Evolutionary conservation across 2,329 filamentous ascomycete genomes (phyloP).

Genomic region (Podosphaera xanthii): DNA sequence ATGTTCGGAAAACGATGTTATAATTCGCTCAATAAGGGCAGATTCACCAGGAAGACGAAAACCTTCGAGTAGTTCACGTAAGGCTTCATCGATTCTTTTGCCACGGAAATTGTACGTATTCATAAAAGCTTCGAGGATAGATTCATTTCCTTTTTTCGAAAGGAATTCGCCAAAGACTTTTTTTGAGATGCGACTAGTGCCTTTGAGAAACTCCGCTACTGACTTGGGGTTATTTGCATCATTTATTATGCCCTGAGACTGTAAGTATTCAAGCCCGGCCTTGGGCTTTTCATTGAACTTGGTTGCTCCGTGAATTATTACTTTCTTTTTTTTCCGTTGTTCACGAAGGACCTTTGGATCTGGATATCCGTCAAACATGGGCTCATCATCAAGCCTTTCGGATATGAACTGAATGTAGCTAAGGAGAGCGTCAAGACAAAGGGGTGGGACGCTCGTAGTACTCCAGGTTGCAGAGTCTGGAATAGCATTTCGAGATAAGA

Average conservation of each 20-base stretch:
- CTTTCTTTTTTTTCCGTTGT: slow-evolving; percentile 58
- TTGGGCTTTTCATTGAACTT: slow-evolving; percentile 96
- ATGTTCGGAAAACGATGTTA: slow-evolving; percentile 67
- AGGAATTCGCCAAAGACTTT: slow-evolving; percentile 78
- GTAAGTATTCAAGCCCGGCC: slow-evolving; percentile 64
- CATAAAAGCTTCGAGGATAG: slow-evolving; percentile 66
- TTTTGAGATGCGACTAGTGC: slow-evolving; percentile 74
- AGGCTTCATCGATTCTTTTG: slow-evolving; percentile 73
- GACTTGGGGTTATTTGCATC: slow-evolving; percentile 50
- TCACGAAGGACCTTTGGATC: slow-evolving; percentile 40
- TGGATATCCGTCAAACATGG: slow-evolving; percentile 40
- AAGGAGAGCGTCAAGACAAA: slow-evolving; percentile 79
- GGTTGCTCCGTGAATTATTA: slow-evolving; percentile 66
- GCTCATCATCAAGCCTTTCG: slow-evolving; percentile 55
- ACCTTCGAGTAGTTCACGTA: slow-evolving; percentile 66
- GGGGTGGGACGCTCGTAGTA: slow-evolving; percentile 85
- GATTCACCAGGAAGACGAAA: slow-evolving; percentile 91
- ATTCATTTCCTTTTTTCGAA: slow-evolving; percentile 73
- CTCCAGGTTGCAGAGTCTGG: slow-evolving; percentile 98
- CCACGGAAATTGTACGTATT: slow-evolving; percentile 69
- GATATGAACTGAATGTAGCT: slow-evolving; percentile 83
- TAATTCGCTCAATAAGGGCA: slow-evolving; percentile 74
- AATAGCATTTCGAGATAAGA: slow-evolving; percentile 81
- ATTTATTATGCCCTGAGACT: slow-evolving; percentile 65
- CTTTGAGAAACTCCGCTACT: slow-evolving; percentile 70